These are phyloP conservation scores for Cladobotryum protrusum DNA, from an alignment of 2,329 filamentous ascomycete species.

Conservation along the genomic window DNA sequence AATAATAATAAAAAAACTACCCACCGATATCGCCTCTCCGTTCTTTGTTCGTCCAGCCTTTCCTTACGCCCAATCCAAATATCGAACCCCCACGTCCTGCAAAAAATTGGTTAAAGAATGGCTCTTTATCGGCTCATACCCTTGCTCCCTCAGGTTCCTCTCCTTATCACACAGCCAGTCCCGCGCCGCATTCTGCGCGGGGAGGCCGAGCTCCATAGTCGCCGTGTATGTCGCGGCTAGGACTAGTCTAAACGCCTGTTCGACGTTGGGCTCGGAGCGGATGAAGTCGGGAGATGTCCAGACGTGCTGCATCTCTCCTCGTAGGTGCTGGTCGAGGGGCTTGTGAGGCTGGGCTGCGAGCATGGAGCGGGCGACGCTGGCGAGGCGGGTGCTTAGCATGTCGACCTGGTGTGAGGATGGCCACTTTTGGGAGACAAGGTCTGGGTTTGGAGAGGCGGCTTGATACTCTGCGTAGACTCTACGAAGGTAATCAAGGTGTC, in stretches of 20 bases:
- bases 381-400: neutral
- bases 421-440: neutral
- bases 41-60: neutral
- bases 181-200: conserved; percentile 7
- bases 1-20: too few species aligned
- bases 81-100: conserved; percentile 4
- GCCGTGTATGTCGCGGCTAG: conserved; percentile 7
- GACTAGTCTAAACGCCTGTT: conserved; percentile 1
- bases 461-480: too few species aligned
- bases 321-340: conserved; percentile 8
- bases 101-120: conserved; percentile 3
- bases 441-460: neutral
- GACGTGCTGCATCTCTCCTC: neutral
- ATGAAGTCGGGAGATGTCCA: conserved; percentile 1
- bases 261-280: neutral
- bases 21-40: neutral
- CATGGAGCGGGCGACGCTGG: neutral
- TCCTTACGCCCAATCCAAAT: conserved; percentile 1
- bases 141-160: conserved; percentile 1
- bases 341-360: neutral
- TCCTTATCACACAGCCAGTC: conserved; percentile 12
- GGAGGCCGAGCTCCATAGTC: conserved; percentile 1
- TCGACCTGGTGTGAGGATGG: neutral
- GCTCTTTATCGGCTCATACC: conserved; percentile 3
- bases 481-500: too few species aligned